These are phyloP conservation scores for Coemansia sp. DNA, from an alignment of 192 early-diverging fungal species.

Conservation along the genomic window DNA sequence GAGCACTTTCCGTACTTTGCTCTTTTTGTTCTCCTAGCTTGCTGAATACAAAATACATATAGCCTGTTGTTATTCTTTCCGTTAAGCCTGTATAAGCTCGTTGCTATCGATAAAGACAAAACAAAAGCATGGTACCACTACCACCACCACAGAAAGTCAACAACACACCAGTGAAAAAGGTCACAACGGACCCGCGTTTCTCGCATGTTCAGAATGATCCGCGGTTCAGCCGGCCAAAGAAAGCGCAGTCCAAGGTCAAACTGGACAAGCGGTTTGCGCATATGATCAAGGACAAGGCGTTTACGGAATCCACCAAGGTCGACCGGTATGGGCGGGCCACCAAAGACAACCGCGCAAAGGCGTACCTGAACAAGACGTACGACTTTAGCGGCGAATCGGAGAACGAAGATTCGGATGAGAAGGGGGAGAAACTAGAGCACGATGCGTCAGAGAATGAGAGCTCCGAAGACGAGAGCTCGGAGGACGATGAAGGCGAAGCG, in stretches of 20 bases:
- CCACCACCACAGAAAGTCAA: constrained; percentile 19
- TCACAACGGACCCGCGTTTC: constrained; percentile 74
- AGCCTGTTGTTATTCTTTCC: too few relatives aligned
- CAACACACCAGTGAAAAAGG: constrained; percentile 40
- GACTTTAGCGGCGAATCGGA: constrained; percentile 57
- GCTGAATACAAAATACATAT: too few relatives aligned
- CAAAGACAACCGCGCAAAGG: constrained; percentile 38
- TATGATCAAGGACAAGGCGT: constrained; percentile 76
- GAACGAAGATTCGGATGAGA: not conserved
- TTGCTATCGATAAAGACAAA: not conserved
- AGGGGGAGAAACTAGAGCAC: constrained; percentile 13
- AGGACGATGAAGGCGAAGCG: constrained; percentile 15
- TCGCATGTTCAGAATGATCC: constrained; percentile 78
- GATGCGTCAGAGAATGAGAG: constrained; percentile 13
- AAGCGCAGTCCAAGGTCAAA: constrained; percentile 77
- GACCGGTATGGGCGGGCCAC: constrained; percentile 41
- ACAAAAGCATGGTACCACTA: constrained; percentile 26
- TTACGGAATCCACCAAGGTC: constrained; percentile 53
- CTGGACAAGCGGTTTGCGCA: constrained; percentile 85
- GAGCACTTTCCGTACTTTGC: not conserved
- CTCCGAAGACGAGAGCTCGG: constrained; percentile 16
- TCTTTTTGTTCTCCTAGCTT: not conserved
- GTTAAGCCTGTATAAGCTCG: not conserved
- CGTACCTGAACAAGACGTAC: constrained; percentile 39
- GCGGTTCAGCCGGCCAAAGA: constrained; percentile 73